These are phyloP conservation scores for Beauveria australis DNA, from an alignment of 2,329 filamentous ascomycete genomes.

Conservation along the genomic window DNA sequence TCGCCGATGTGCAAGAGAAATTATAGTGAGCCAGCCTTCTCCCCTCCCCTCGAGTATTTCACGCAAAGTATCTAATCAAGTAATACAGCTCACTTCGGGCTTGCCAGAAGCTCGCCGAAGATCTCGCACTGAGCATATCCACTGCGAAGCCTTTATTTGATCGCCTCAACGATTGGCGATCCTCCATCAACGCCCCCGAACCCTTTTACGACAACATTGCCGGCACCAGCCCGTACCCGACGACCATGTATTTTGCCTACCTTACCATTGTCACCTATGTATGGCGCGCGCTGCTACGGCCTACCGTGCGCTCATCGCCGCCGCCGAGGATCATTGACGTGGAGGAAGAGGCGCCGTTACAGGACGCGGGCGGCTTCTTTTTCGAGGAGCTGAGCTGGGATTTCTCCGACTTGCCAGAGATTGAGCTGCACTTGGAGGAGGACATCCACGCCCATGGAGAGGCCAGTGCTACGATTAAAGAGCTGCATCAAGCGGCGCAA, in stretches of 20 bases:
- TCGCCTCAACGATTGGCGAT: conserved; percentile 11
- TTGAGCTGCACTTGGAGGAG: conserved; percentile 12
- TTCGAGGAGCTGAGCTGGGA: conserved; percentile 13
- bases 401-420: conserved; percentile 12
- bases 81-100: conserved; percentile 8
- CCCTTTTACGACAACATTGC: neutral
- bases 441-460: conserved; percentile 6
- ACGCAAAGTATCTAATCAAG: neutral
- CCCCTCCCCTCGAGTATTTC: neutral
- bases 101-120: conserved; percentile 12
- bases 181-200: conserved; percentile 4
- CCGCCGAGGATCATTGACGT: conserved; percentile 12
- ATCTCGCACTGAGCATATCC: conserved; percentile 10
- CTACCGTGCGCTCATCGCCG: conserved; percentile 12
- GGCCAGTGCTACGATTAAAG: conserved; percentile 12
- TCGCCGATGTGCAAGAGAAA: conserved; percentile 10
- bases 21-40: conserved; percentile 11
- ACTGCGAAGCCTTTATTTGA: conserved; percentile 12
- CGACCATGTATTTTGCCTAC: conserved; percentile 14
- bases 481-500: conserved; percentile 13
- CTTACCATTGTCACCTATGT: conserved; percentile 12
- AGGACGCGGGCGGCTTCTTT: conserved; percentile 8
- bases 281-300: conserved; percentile 13
- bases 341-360: conserved; percentile 2
- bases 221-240: neutral